Base-by-base conservation (phyloP, 2,329 filamentous ascomycete genomes). In the Tolypocladium tropicale region DNA sequence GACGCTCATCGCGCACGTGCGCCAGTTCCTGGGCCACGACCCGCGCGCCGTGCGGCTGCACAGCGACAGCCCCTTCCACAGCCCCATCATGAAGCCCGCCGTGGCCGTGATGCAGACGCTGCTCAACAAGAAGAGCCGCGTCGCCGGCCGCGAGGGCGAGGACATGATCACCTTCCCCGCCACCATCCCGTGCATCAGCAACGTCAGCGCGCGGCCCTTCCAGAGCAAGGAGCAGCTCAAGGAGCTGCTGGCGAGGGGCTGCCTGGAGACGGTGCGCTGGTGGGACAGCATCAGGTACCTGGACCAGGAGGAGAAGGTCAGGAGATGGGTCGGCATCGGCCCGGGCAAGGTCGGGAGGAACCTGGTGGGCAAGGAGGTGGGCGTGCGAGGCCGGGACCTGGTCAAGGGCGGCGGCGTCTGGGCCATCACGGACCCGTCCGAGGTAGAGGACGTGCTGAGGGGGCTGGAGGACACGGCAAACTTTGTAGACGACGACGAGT, bases 281-380 rank as follows among this genome's bases (percentile, higher is more conserved):
- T 96, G 92, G 85, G 90, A 95, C 63, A 94, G 89, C 64, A 92
- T 97, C 64, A 85, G 84, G 62, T 96, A 95, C 66, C 75, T 96
- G 53, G 90, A 96, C 68, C 85, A 94, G 68, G 84, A 94, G 64
- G 82, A 86, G 65, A 86, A 86, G 60, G 89, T 96, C 21, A 79
- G 85, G 64, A 78, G 92, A 56, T 96, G 93, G 88, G 81, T 97
- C 53, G 93, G 93, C 48, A 90, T 97, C 59, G 93, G 93, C 0
- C 93, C 93, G 0, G 93, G 93, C 6, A 95, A 95, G 69, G 93
- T 97, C 2, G 93, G 93, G 1, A 80, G 92, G 56, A 96, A 96
- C 68, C 77, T 97, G 9, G 92, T 97, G 1, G 91, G 92, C 14
- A 96, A 96, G 72, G 93, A 96, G 72, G 92, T 96, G 3, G 92